These are phyloP conservation scores for Malus sylvestris DNA, from an alignment of 306 rosid genomes.

Conservation along the genomic window DNA sequence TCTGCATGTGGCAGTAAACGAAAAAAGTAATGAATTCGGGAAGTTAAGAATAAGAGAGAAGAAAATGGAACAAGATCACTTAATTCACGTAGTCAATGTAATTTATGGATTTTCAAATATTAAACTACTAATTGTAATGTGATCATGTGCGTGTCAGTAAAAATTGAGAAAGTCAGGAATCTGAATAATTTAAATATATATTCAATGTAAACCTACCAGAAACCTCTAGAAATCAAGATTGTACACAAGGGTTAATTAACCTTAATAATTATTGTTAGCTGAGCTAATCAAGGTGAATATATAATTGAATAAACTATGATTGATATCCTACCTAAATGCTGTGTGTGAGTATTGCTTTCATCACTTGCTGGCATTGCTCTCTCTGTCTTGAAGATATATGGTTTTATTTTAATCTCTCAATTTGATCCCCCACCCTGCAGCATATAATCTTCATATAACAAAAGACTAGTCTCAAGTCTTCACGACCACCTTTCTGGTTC, in stretches of 20 bases:
- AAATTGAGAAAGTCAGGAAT: neutral
- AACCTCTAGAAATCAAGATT: too few relatives aligned
- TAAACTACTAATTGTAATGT: neutral
- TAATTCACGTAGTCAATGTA: too few relatives aligned
- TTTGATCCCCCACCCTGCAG: neutral
- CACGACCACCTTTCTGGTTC: neutral
- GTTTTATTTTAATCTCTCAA: neutral
- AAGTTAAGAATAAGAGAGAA: too few relatives aligned
- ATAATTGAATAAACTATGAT: neutral
- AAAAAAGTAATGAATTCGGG: too few relatives aligned
- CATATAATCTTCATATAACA: neutral
- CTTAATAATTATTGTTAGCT: neutral
- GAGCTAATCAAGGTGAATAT: conserved; percentile 1
- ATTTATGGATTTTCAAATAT: too few relatives aligned
- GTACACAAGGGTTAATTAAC: neutral
- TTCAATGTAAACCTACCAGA: too few relatives aligned
- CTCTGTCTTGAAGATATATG: conserved; percentile 11
- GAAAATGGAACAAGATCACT: neutral
- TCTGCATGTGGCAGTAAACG: too few relatives aligned
- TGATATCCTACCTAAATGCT: neutral
- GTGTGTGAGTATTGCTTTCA: conserved; percentile 9
- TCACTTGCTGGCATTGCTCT: conserved; percentile 12
- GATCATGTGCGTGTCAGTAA: neutral
- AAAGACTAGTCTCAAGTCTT: neutral
- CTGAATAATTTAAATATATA: too few relatives aligned